Evolutionary conservation across 176 grass and related monocot species (phyloP), one percentile per base, ranked within the genome.

Genomic region (bread wheat (Triticum aestivum)): DNA sequence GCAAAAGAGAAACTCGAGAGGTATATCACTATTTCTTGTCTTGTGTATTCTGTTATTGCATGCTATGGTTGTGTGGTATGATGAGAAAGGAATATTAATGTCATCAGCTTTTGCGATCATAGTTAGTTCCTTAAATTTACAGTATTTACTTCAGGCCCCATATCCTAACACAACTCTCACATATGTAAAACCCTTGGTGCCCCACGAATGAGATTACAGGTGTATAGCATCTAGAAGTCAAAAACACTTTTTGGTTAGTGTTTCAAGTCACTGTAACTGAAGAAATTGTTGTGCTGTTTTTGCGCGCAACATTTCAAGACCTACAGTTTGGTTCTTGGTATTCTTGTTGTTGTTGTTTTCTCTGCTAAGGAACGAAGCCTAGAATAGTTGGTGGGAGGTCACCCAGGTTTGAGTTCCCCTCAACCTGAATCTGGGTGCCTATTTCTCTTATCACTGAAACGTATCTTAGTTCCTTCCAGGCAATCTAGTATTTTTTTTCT

Each of bases 1-100:
- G 85, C 75, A 68, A 99, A 96, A 81, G 93, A 95, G 71, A 89
- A 94, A 83, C 87, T 91, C 42, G 93, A 99, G 87, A 96, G 94
- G 97, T 94, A 94, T 83, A 69, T 79, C 77, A 61, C 33, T 83
- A 64, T 61, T 84, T 61, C 14, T 41, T 75, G 41, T 26, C 20
- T 61, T 88, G 41, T 8, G 11, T 69, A 32, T 89, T 47, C 44
- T 87, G 24, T 47, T 51, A 69, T 39, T 14, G 54, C 73, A 34
- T 82, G 62, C 58, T 63, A 54, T 38, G 6, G 11, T 37, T 38
- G 41, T 75, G 27, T 29, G 45, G 4, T 24, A 49, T 9, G 37
- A 80, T 24, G 13, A 26, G 20, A 59, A 61, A 61, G 1, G 51
- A 6, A 54, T 54, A 27, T 29, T 13, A 38, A 27, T 27, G 8